phyloP scores from a whole-genome alignment of 805 yeast species.

The Deakozyma indianensis region DNA sequence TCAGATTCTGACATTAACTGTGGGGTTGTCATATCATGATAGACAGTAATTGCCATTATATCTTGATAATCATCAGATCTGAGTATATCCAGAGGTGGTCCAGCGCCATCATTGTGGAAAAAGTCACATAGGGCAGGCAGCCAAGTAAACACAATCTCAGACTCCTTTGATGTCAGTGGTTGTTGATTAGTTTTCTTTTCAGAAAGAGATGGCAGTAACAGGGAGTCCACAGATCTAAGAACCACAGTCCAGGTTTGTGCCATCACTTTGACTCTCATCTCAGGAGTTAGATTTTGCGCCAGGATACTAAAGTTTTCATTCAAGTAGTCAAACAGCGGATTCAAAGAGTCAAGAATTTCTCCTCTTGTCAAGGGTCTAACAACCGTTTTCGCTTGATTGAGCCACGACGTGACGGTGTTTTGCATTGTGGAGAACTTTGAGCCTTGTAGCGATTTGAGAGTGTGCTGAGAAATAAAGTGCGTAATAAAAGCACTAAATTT shows the following conservation, averaged over 20 bases:
- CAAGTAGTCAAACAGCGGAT: slow-evolving; percentile 61
- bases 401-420: slow-evolving; percentile 19
- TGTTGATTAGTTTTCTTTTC: slow-evolving; percentile 22
- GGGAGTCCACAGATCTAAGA: slow-evolving; percentile 49
- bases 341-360: slow-evolving; percentile 47
- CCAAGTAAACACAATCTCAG: slow-evolving; percentile 62
- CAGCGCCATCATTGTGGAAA: slow-evolving; percentile 69
- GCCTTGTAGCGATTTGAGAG: slow-evolving; percentile 31
- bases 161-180: slow-evolving; percentile 42
- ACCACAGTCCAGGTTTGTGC: slow-evolving; percentile 69
- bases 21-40: slow-evolving; percentile 37
- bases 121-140: slow-evolving; percentile 53
- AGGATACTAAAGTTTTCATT: slow-evolving; percentile 53
- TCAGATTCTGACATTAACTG: slow-evolving; percentile 46
- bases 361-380: slow-evolving; percentile 9
- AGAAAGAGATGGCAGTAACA: slow-evolving; percentile 57
- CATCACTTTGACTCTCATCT: slow-evolving; percentile 49
- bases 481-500: slow-evolving; percentile 55
- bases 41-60: slow-evolving; percentile 45
- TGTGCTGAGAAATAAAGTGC: slow-evolving; percentile 39
- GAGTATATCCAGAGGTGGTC: slow-evolving; percentile 54
- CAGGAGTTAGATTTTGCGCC: slow-evolving; percentile 42
- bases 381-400: slow-evolving; percentile 14
- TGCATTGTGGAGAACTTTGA: slow-evolving; percentile 8
- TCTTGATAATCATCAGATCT: slow-evolving; percentile 52